Percentiles rank a stretch among this genome's conserved stretches.
Evolutionary conservation across 1,284 basidiomycete genomes (phyloP).

Genomic region (Fomitiporia mediterranea): DNA sequence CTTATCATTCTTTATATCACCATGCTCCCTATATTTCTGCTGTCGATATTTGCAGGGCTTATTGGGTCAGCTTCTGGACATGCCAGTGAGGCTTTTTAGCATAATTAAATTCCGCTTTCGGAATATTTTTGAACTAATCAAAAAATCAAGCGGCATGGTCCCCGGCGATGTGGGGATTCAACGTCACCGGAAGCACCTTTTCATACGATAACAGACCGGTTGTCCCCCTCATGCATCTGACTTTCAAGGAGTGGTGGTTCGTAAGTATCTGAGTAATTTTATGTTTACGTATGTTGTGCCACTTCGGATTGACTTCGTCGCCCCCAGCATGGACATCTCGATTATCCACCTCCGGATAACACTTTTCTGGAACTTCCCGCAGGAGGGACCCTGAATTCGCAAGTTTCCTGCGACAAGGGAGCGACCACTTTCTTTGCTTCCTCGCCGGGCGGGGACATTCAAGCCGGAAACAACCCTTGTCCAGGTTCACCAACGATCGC

Average conservation of each 20-base stretch:
- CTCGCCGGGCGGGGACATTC: slow-evolving; percentile 47
- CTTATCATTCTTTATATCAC: neutral
- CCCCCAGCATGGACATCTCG: slow-evolving; percentile 46
- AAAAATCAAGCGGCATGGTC: slow-evolving; percentile 30
- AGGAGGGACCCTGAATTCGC: slow-evolving; percentile 42
- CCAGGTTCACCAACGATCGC: slow-evolving; percentile 38
- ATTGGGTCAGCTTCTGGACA: slow-evolving; percentile 3
- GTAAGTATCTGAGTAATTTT: slow-evolving; percentile 13
- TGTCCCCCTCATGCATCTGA: slow-evolving; percentile 46
- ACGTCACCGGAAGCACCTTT: slow-evolving; percentile 47
- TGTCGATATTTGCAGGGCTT: neutral
- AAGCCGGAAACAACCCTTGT: slow-evolving; percentile 44
- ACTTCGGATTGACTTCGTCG: slow-evolving; percentile 14
- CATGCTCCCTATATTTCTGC: slow-evolving; percentile 1
- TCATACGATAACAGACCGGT: slow-evolving; percentile 54
- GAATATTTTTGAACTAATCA: neutral
- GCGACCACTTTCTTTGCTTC: slow-evolving; percentile 49
- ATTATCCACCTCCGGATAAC: slow-evolving; percentile 48
- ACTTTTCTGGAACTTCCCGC: slow-evolving; percentile 58
- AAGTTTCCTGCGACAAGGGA: slow-evolving; percentile 55
- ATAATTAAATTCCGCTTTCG: neutral
- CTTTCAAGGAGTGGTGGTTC: slow-evolving; percentile 71
- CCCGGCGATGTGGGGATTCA: slow-evolving; percentile 46
- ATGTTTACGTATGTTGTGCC: neutral
- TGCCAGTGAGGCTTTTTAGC: slow-evolving; percentile 13